These are phyloP conservation scores for Fraxinus xanthoxyloides DNA, from an alignment of 305 asterid genomes.

Conservation along the genomic window DNA sequence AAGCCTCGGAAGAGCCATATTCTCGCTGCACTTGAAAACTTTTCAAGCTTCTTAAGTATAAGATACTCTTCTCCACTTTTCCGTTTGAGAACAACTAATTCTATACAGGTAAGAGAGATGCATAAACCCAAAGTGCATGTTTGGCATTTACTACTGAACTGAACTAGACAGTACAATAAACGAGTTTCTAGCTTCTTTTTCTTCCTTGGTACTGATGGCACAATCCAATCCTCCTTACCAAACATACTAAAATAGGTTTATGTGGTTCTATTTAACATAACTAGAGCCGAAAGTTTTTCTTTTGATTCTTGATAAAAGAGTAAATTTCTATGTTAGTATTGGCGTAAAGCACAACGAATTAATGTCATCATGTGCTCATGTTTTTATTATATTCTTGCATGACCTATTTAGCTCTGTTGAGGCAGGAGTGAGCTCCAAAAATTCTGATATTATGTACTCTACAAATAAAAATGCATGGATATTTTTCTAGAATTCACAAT, in stretches of 20 bases:
- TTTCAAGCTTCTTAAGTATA: slow-evolving; percentile 55
- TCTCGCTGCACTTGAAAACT: slow-evolving; percentile 73
- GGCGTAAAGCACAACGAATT: neutral
- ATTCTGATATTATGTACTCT: neutral
- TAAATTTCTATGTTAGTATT: neutral
- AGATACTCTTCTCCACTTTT: slow-evolving; percentile 96
- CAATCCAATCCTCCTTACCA: neutral
- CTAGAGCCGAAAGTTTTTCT: neutral
- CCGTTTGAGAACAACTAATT: slow-evolving; percentile 66
- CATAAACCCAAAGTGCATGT: neutral
- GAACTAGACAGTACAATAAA: neutral
- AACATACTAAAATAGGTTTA: neutral
- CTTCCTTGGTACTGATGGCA: neutral
- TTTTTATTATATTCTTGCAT: neutral
- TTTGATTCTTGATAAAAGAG: neutral
- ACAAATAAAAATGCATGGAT: neutral
- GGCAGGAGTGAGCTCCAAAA: neutral
- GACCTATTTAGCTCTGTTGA: neutral
- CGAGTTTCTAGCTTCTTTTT: neutral
- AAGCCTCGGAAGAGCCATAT: slow-evolving; percentile 74
- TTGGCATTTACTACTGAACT: neutral
- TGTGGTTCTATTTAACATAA: slow-evolving; percentile 1
- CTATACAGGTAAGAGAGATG: slow-evolving; percentile 59
- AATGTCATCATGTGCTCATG: neutral
- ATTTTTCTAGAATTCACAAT: neutral